These are phyloP conservation scores for Alternaria dauci DNA, from an alignment of 2,329 filamentous ascomycete species.

Conservation along the genomic window DNA sequence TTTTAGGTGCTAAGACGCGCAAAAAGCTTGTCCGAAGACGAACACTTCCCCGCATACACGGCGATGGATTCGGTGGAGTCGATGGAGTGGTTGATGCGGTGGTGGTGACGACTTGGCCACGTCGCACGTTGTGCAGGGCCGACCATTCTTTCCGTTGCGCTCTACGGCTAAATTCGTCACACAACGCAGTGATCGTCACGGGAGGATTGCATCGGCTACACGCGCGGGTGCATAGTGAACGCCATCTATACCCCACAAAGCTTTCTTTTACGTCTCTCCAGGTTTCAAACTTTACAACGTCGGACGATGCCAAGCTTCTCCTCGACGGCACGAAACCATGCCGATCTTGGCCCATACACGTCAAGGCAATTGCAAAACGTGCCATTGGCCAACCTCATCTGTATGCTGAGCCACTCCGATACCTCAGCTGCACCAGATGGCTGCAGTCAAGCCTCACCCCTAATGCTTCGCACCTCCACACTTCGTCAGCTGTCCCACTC, in stretches of 20 bases:
- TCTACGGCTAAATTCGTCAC: conserved; percentile 13
- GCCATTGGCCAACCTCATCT: conserved; percentile 40
- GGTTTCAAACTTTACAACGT: conserved; percentile 35
- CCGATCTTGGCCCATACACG: conserved; percentile 42
- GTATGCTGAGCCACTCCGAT: conserved; percentile 33
- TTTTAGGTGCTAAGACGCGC: not conserved
- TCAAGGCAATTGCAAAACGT: conserved; percentile 23
- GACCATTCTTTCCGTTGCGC: conserved; percentile 8
- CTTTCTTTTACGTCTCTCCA: conserved; percentile 20
- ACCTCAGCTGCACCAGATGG: conserved; percentile 42
- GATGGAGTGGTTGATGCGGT: conserved; percentile 3
- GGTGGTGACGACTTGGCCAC: not conserved
- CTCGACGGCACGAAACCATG: conserved; percentile 28
- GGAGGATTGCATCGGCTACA: conserved; percentile 9
- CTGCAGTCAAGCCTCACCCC: conserved; percentile 32
- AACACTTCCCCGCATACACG: not conserved
- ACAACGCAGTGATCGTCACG: conserved; percentile 16
- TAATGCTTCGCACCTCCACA: conserved; percentile 26
- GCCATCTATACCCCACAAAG: conserved; percentile 25
- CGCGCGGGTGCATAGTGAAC: conserved; percentile 15
- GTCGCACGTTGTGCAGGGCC: conserved; percentile 2
- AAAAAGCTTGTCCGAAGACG: conserved; percentile 15
- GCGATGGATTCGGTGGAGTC: not conserved
- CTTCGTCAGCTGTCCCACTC: conserved; percentile 26
- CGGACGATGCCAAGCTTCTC: conserved; percentile 23